Conservation (phyloP, 2,329 filamentous ascomycete genomes). For the Botrytis medusae region DNA sequence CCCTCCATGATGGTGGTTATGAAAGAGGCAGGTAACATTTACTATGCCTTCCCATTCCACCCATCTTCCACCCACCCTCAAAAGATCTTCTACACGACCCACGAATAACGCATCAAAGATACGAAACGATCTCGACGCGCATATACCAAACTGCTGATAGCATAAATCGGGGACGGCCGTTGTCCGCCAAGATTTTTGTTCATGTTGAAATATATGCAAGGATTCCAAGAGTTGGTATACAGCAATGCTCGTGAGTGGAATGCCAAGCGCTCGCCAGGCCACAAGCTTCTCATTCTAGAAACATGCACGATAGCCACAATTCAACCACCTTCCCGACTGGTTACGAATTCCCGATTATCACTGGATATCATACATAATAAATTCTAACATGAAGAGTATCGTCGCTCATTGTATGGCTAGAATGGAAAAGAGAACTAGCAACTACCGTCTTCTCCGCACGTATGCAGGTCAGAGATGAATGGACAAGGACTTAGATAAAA, state of each 20-base stretch:
- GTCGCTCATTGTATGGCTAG: not conserved
- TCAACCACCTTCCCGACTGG: conserved; percentile 20
- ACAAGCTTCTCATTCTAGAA: conserved; percentile 16
- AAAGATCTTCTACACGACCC: not conserved
- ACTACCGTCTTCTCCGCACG: conserved; percentile 10
- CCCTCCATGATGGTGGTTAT: not conserved
- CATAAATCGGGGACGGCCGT: conserved; percentile 12
- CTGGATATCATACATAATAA: not conserved
- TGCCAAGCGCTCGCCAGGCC: conserved; percentile 16
- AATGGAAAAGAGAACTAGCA: not conserved
- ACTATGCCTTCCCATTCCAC: not conserved
- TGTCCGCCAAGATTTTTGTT: conserved; percentile 1
- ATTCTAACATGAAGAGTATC: not conserved
- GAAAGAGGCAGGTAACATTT: conserved; percentile 21
- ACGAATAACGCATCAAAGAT: conserved; percentile 16
- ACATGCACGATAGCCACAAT: not conserved
- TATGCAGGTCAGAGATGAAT: conserved; percentile 16
- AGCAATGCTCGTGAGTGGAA: conserved; percentile 18
- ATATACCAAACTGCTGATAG: conserved; percentile 9
- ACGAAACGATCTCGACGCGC: not conserved
- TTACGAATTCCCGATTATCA: not conserved
- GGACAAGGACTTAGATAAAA: conserved; percentile 6
- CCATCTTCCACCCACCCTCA: not conserved
- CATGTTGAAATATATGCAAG: not conserved
- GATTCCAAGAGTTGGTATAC: not conserved